phyloP scores from a whole-genome alignment of 176 grass and related monocot species.

The Ampelocalamus luodianensis region DNA sequence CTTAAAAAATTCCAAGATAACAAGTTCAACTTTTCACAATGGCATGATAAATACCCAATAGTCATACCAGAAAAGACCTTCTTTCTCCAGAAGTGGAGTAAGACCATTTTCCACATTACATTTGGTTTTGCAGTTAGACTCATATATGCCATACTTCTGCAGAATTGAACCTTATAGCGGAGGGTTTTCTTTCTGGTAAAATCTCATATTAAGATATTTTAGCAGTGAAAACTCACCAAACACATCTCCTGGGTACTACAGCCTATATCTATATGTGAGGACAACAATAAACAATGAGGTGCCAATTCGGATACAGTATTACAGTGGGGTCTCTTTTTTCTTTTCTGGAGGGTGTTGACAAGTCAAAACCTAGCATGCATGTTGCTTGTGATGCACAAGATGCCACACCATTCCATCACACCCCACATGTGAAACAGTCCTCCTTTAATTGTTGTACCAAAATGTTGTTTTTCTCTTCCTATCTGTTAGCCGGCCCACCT shows the following conservation, averaged over 20 bases:
- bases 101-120: not conserved
- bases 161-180: not conserved
- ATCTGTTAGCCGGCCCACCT: not conserved
- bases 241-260: not conserved
- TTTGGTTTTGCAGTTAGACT: not conserved
- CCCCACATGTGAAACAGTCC: not conserved
- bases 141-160: not conserved
- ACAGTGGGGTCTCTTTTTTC: not conserved
- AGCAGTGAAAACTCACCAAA: not conserved
- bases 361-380: not conserved
- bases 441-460: not conserved
- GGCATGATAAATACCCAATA: not conserved
- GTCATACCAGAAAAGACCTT: not conserved
- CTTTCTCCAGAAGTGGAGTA: not conserved
- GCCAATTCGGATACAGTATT: not conserved
- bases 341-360: not conserved
- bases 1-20: not conserved
- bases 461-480: slow-evolving; percentile 13
- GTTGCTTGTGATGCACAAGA: slow-evolving; percentile 1
- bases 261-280: not conserved
- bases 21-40: not conserved
- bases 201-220: not conserved
- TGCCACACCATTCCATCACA: not conserved
- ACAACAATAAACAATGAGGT: slow-evolving; percentile 11
- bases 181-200: not conserved